Base-by-base conservation (phyloP, 2,329 filamentous ascomycete genomes). In the Talaromyces sp. region DNA sequence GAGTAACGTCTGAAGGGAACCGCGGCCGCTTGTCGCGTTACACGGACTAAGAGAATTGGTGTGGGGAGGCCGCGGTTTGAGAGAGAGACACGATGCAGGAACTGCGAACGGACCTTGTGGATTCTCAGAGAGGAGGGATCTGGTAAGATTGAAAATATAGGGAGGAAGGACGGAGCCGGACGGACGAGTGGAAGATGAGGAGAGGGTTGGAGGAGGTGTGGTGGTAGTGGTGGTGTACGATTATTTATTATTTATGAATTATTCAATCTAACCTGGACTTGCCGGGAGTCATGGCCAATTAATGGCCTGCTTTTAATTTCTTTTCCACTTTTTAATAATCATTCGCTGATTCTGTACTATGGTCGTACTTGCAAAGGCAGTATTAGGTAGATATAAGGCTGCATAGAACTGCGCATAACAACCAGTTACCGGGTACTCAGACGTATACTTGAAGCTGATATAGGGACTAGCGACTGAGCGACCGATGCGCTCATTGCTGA, bases 21-120 rank as follows among this genome's bases (percentile, higher is more conserved):
- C 64, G 61, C 62, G 52, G 59, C 67, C 31, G 41, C 69, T 66
- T 59, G 41, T 63, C 58, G 66, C 62, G 50, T 64, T 61, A 52
- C 67, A 63, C 64, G 64, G 60, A 19, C 27, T 19, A 31, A 5
- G 27, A 35, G 65, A 64, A 66, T 63, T 31, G 52, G 27, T 50
- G 57, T 54, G 58, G 56, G 60, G 63, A 63, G 56, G 41, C 43
- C 56, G 60, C 24, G 31, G 27, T 54, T 24, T 35, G 43, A 35
- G 45, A 56, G 33, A 47, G 33, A 47, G 33, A 57, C 63, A 45
- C 54, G 39, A 65, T 56, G 66, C 66, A 67, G 63, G 63, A 63
- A 67, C 64, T 66, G 61, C 60, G 50, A 59, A 61, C 63, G 33
- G 63, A 16, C 58, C 62, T 31, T 31, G 31, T 57, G 47, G 41